Conservation (phyloP, 768 basidiomycete species). For the Coprinellus micaceus region DNA sequence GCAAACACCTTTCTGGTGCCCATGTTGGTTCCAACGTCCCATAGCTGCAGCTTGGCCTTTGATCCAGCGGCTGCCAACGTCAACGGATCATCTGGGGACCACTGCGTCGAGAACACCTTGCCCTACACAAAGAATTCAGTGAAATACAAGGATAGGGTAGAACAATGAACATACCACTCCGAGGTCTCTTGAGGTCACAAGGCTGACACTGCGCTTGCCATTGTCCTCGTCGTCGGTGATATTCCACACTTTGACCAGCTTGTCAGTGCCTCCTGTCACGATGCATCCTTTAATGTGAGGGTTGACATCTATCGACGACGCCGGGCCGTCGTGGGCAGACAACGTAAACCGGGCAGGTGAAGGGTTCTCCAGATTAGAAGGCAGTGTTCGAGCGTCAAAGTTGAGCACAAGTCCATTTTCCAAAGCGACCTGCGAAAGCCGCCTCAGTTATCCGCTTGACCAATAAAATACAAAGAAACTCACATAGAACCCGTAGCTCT, state of each 20-base stretch:
- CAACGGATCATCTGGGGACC: slow-evolving; percentile 92
- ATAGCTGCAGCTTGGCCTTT: slow-evolving; percentile 89
- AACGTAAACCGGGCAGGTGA: slow-evolving; percentile 82
- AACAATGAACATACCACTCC: slow-evolving; percentile 64
- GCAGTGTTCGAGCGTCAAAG: slow-evolving; percentile 84
- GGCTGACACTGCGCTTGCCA: slow-evolving; percentile 71
- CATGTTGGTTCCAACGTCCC: slow-evolving; percentile 86
- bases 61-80: slow-evolving; percentile 94
- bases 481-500: slow-evolving; percentile 82
- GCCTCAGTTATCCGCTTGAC: background rate
- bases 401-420: slow-evolving; percentile 94
- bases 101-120: slow-evolving; percentile 89
- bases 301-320: slow-evolving; percentile 86
- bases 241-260: slow-evolving; percentile 96
- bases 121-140: slow-evolving; percentile 49
- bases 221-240: slow-evolving; percentile 59
- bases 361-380: slow-evolving; percentile 59
- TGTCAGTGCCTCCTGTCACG: slow-evolving; percentile 92
- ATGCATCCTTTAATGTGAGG: slow-evolving; percentile 87
- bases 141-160: background rate
- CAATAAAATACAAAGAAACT: slow-evolving; percentile 23
- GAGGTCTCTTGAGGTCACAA: slow-evolving; percentile 85
- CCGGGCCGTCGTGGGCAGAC: slow-evolving; percentile 89
- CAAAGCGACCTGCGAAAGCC: slow-evolving; percentile 66
- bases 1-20: slow-evolving; percentile 84